Evolutionary conservation across 495 filamentous ascomycete species (phyloP).

Genomic region (Talaromyces trachyspermus): DNA sequence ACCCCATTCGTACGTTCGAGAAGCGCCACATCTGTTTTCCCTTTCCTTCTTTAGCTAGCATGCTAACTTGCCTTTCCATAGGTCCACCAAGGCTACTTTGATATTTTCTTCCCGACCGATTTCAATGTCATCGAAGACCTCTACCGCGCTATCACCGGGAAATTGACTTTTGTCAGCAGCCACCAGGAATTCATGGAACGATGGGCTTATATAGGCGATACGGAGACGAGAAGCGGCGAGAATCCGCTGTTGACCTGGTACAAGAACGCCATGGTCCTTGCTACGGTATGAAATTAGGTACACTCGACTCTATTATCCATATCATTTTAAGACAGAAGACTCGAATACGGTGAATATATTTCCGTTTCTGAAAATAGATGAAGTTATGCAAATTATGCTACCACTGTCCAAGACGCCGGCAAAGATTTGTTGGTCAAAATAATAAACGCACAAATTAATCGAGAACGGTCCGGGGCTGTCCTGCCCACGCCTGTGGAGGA

Average conservation of each 20-base stretch:
- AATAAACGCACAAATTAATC: too few species aligned
- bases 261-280: conserved; percentile 84
- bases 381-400: too few species aligned
- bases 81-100: conserved; percentile 98
- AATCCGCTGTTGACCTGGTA: conserved; percentile 93
- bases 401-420: too few species aligned
- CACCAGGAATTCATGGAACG: conserved; percentile 86
- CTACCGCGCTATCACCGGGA: conserved; percentile 86
- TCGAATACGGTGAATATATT: too few species aligned
- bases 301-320: too few species aligned
- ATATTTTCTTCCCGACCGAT: conserved; percentile 96
- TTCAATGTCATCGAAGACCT: conserved; percentile 82
- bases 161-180: conserved; percentile 71
- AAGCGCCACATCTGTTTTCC: not conserved
- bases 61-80: conserved; percentile 23
- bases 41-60: not conserved
- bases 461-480: too few species aligned
- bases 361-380: too few species aligned
- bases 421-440: too few species aligned
- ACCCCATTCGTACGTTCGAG: conserved; percentile 84
- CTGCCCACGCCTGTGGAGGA: too few species aligned
- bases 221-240: conserved; percentile 80
- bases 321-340: too few species aligned
- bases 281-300: conserved; percentile 68
- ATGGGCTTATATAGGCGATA: conserved; percentile 88